These are phyloP conservation scores for Sistotremastrum suecicum DNA, from an alignment of 768 basidiomycete genomes.

Conservation along the genomic window DNA sequence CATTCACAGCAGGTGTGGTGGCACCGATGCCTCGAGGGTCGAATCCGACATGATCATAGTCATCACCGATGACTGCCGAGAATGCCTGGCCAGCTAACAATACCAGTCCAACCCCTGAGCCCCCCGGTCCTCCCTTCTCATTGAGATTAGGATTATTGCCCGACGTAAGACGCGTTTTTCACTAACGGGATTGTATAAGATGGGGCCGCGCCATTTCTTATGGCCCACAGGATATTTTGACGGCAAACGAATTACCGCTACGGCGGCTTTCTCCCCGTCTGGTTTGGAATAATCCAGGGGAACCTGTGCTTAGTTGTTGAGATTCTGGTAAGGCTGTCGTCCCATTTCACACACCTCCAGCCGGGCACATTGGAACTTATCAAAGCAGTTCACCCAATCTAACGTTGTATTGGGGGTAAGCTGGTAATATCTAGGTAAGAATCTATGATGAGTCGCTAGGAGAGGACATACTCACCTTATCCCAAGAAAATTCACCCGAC, in stretches of 20 bases:
- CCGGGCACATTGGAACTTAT: slow-evolving; percentile 17
- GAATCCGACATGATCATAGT: slow-evolving; percentile 11
- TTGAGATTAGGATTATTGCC: neutral
- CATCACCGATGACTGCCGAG: slow-evolving; percentile 8
- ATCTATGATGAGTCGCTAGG: no score
- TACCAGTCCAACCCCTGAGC: slow-evolving; percentile 6
- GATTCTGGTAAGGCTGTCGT: neutral
- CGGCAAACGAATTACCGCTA: slow-evolving; percentile 9
- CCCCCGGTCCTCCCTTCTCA: slow-evolving; percentile 17
- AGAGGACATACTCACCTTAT: no score
- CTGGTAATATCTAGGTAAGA: no score
- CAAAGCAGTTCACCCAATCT: slow-evolving; percentile 14
- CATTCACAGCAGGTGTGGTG: no score
- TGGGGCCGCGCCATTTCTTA: slow-evolving; percentile 8
- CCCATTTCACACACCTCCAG: slow-evolving; percentile 13
- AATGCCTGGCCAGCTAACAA: neutral
- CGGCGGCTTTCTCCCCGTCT: slow-evolving; percentile 4
- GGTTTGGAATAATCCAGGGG: slow-evolving; percentile 10
- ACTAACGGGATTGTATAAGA: slow-evolving; percentile 11
- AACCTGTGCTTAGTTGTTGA: slow-evolving; percentile 2
- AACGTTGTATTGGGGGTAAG: slow-evolving; percentile 10
- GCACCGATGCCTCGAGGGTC: slow-evolving; percentile 12
- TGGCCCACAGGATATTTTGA: slow-evolving; percentile 6
- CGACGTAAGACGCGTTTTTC: neutral
- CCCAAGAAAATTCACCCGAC: no score